These are phyloP conservation scores for Ilex paraguariensis DNA, from an alignment of 305 asterid species.

Conservation along the genomic window DNA sequence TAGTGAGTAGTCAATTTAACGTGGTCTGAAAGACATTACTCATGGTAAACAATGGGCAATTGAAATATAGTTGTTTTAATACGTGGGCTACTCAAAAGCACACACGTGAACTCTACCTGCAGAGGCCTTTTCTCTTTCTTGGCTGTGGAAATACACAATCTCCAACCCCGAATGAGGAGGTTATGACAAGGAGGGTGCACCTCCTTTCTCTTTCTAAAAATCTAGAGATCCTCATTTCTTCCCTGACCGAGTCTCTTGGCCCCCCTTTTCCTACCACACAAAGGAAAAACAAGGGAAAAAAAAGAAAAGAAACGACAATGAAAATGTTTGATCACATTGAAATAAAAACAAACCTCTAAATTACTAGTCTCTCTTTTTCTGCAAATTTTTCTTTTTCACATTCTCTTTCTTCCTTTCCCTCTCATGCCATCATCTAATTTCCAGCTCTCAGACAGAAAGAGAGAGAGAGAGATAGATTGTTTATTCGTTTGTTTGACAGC, in stretches of 20 bases:
- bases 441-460: conserved; percentile 4
- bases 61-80: no score
- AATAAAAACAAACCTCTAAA: conserved; percentile 4
- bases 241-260: conserved; percentile 39
- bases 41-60: no score
- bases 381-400: conserved; percentile 1
- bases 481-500: conserved; percentile 4
- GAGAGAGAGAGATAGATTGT: conserved; percentile 9
- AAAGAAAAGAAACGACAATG: not conserved
- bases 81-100: no score
- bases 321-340: not conserved
- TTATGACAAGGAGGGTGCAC: not conserved
- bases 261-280: conserved; percentile 23
- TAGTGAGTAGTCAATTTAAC: no score
- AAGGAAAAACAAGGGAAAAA: conserved; percentile 1
- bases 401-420: conserved; percentile 1
- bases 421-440: not conserved
- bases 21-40: no score
- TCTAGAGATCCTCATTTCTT: conserved; percentile 36
- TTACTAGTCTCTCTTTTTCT: not conserved
- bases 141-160: not conserved
- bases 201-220: conserved; percentile 6
- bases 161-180: not conserved
- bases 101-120: no score
- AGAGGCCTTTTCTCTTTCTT: no score